Conservation (phyloP, 192 early-diverging fungal species). For the Coemansia guatemalensis region DNA sequence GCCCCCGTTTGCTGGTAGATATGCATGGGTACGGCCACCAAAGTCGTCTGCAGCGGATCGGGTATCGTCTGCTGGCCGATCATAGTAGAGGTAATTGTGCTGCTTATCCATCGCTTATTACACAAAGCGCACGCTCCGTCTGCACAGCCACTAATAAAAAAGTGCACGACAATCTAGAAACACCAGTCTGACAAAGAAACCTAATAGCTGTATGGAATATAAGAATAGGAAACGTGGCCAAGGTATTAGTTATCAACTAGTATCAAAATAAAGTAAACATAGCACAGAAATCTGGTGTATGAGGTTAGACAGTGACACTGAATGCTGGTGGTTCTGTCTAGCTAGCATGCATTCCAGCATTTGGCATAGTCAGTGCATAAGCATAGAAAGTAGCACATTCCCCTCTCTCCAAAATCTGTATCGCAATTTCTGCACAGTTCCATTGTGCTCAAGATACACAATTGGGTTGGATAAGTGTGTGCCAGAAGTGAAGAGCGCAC, state of each 20-base stretch:
- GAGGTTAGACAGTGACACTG: background rate
- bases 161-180: background rate
- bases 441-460: background rate
- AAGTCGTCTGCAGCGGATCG: slow-evolving; percentile 30
- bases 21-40: slow-evolving; percentile 15
- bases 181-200: background rate
- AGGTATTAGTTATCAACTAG: background rate
- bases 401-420: background rate
- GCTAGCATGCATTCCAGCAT: background rate
- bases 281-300: background rate
- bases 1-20: background rate
- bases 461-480: slow-evolving; percentile 2
- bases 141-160: background rate
- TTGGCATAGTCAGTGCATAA: background rate
- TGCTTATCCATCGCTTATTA: slow-evolving; percentile 22
- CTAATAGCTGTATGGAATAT: background rate
- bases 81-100: slow-evolving; percentile 27
- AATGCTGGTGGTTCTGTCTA: background rate
- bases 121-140: background rate
- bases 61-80: slow-evolving; percentile 10
- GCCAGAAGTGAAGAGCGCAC: background rate
- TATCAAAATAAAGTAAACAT: background rate
- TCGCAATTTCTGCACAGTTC: background rate
- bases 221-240: background rate
- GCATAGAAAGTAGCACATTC: background rate